Evolutionary conservation across 2,329 filamentous ascomycete genomes (phyloP).

Genomic region (Cercospora sojina): DNA sequence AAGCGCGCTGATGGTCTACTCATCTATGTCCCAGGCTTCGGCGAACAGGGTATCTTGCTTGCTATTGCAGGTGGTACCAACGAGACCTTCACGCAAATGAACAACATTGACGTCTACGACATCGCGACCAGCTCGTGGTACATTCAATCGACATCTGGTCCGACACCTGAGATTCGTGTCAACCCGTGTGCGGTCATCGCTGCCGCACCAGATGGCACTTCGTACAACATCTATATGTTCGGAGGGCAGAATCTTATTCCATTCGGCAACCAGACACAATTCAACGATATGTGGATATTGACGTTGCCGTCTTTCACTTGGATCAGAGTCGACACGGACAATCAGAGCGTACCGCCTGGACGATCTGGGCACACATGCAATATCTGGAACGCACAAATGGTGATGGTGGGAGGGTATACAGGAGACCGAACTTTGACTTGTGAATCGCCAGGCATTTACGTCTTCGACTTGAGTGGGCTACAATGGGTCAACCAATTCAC

Average conservation of each 20-base stretch:
- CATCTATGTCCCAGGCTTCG: constrained; percentile 74
- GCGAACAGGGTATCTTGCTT: constrained; percentile 71
- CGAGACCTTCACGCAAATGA: constrained; percentile 61
- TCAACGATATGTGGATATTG: constrained; percentile 75
- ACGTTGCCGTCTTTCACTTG: constrained; percentile 79
- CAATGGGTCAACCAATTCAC: constrained; percentile 71
- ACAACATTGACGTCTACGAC: constrained; percentile 76
- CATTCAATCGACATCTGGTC: constrained; percentile 65
- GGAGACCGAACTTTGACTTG: constrained; percentile 58
- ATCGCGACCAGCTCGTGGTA: constrained; percentile 70
- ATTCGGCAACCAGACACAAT: constrained; percentile 58
- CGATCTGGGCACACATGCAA: constrained; percentile 75
- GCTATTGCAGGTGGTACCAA: constrained; percentile 73
- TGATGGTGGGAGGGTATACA: constrained; percentile 71
- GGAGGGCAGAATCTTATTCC: constrained; percentile 72
- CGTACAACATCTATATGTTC: constrained; percentile 76
- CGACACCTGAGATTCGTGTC: constrained; percentile 58
- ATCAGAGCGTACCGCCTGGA: constrained; percentile 52
- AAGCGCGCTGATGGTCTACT: constrained; percentile 72
- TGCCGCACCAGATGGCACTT: constrained; percentile 62
- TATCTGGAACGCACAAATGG: constrained; percentile 77
- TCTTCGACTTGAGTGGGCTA: constrained; percentile 71
- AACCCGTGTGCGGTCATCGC: constrained; percentile 72
- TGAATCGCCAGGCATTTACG: constrained; percentile 68
- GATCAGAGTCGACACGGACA: constrained; percentile 62